Conservation (phyloP, 1,284 basidiomycete genomes). For the Cutaneotrichosporon sp. region DNA sequence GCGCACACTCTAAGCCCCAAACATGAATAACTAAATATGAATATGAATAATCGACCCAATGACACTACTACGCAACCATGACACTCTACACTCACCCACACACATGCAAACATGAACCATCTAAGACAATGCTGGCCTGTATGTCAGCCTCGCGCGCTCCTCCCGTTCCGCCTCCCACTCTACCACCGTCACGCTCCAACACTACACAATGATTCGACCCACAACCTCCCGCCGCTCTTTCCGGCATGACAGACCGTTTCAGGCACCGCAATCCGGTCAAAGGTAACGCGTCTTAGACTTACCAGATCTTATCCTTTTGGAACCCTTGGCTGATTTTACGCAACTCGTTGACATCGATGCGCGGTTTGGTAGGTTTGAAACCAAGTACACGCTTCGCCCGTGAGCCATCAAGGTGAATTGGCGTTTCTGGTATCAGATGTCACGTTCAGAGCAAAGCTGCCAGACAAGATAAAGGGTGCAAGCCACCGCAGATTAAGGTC, state of each 20-base stretch:
- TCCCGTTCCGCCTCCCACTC: neutral
- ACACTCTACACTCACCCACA: neutral
- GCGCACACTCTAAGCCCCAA: too few species aligned
- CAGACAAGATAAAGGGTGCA: neutral
- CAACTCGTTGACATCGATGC: conserved; percentile 46
- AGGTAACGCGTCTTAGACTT: conserved; percentile 17
- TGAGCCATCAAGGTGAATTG: conserved; percentile 50
- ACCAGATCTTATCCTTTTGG: conserved; percentile 50
- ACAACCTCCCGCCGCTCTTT: neutral
- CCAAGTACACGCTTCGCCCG: conserved; percentile 58
- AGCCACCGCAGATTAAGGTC: conserved; percentile 3
- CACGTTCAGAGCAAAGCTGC: neutral
- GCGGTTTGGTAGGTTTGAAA: conserved; percentile 65
- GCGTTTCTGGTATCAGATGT: conserved; percentile 56
- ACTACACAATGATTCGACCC: neutral
- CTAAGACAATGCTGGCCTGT: conserved; percentile 1
- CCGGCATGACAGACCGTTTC: neutral
- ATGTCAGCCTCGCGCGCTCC: neutral
- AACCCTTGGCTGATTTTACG: conserved; percentile 44
- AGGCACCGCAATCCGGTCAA: neutral
- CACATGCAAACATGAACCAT: neutral
- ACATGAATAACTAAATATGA: neutral
- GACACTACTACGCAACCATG: neutral
- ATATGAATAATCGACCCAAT: neutral
- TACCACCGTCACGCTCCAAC: neutral